A percentile compares a stretch with the other conserved stretches of the same genome.
Evolutionary conservation across 2,329 filamentous ascomycete species (phyloP).

Genomic region (Zasmidium angulare): DNA sequence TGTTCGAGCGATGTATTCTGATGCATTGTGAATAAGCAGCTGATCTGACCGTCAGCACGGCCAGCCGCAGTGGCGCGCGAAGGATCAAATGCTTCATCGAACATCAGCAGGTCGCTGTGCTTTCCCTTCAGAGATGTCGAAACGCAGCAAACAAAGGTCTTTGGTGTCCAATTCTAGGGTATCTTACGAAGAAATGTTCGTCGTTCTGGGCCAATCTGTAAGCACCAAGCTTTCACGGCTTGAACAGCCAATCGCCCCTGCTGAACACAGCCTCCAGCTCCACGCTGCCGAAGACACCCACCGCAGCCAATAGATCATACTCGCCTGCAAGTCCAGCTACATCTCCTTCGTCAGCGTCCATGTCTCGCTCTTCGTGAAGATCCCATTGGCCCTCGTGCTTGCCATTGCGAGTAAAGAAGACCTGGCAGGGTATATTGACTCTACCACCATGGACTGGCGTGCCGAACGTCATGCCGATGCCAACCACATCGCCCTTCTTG

Average conservation of each 20-base stretch:
- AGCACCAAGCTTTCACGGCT: conserved; percentile 15
- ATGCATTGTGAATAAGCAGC: too few relatives aligned
- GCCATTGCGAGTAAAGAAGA: conserved; percentile 73
- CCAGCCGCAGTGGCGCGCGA: too few relatives aligned
- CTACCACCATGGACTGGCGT: conserved; percentile 25
- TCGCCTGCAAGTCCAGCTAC: conserved; percentile 63
- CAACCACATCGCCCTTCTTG: conserved; percentile 64
- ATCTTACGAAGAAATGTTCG: background rate
- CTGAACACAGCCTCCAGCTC: conserved; percentile 60
- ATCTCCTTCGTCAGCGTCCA: conserved; percentile 57
- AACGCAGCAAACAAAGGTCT: background rate
- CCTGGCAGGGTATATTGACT: conserved; percentile 50
- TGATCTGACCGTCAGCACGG: too few relatives aligned
- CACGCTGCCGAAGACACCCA: conserved; percentile 70
- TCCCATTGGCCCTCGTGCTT: conserved; percentile 63
- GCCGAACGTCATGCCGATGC: conserved; percentile 67
- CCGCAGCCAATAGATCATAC: conserved; percentile 68
- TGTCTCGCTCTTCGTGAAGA: conserved; percentile 72
- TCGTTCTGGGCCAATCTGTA: background rate
- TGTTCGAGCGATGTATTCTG: too few relatives aligned
- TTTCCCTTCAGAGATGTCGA: background rate
- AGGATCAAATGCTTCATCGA: too few relatives aligned
- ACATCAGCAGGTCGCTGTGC: background rate
- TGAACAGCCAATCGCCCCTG: conserved; percentile 34
- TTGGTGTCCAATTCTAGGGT: background rate